These are phyloP conservation scores for Monosporascus sp. DNA, from an alignment of 2,329 filamentous ascomycete genomes.

Conservation along the genomic window DNA sequence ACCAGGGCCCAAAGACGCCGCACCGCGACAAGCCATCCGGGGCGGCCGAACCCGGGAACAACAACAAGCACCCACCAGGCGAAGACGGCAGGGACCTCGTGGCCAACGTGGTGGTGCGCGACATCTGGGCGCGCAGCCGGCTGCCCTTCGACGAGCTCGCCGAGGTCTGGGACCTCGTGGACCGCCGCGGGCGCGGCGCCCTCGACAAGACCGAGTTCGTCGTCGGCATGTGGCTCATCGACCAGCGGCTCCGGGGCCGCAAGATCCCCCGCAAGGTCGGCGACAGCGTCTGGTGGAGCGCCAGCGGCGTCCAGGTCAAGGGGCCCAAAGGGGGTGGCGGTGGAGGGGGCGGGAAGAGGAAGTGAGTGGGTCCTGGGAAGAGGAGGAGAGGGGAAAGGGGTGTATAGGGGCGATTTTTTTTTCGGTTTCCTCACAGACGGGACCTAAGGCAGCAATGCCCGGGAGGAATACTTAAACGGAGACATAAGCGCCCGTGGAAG, in stretches of 20 bases:
- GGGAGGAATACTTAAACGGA: too few species aligned
- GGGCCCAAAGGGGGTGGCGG: slow-evolving; percentile 6
- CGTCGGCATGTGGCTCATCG: slow-evolving; percentile 76
- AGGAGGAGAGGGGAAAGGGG: neutral
- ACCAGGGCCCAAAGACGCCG: neutral
- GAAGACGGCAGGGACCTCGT: slow-evolving; percentile 45
- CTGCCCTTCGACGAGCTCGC: slow-evolving; percentile 63
- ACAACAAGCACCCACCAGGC: neutral
- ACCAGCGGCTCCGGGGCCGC: slow-evolving; percentile 71
- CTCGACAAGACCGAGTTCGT: slow-evolving; percentile 69
- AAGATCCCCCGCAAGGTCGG: slow-evolving; percentile 69
- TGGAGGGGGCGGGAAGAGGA: neutral
- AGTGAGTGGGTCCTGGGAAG: neutral
- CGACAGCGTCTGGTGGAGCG: slow-evolving; percentile 73
- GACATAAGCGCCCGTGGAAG: too few species aligned
- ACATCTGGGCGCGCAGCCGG: slow-evolving; percentile 70
- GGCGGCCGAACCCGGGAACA: too few species aligned
- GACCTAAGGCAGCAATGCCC: too few species aligned
- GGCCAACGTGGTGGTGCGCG: slow-evolving; percentile 61
- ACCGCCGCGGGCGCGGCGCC: slow-evolving; percentile 46
- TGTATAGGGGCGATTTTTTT: neutral
- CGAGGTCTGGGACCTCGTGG: slow-evolving; percentile 74
- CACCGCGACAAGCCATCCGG: too few species aligned
- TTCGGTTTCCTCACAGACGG: too few species aligned
- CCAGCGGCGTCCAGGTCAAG: slow-evolving; percentile 38